phyloP scores from a whole-genome alignment of 2,329 filamentous ascomycete species.

The Cladorrhinum sp. region DNA sequence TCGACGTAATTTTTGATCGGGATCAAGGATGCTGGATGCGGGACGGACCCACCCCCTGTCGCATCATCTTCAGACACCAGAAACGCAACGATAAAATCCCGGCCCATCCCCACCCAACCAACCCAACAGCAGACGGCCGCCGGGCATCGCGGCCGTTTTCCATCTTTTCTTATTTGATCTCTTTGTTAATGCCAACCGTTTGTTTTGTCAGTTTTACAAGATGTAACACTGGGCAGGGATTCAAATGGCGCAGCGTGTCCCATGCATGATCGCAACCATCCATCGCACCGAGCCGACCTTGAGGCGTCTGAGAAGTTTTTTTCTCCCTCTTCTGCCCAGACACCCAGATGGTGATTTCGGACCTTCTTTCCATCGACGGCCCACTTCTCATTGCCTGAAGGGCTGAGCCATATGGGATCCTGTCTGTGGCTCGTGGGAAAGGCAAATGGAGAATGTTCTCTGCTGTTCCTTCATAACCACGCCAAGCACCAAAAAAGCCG shows the following conservation, averaged over 20 bases:
- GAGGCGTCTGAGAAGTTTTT: constrained; percentile 13
- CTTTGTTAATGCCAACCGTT: neutral
- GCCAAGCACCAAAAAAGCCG: neutral
- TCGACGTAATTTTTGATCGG: constrained; percentile 21
- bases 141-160: neutral
- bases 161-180: neutral
- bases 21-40: constrained; percentile 19
- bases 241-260: constrained; percentile 19
- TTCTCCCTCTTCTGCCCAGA: constrained; percentile 1
- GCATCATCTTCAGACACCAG: neutral
- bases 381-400: constrained; percentile 5
- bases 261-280: constrained; percentile 15
- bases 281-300: constrained; percentile 13
- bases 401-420: neutral
- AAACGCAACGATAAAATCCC: constrained; percentile 20
- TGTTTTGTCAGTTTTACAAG: neutral
- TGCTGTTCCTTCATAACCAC: neutral
- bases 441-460: neutral
- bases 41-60: constrained; percentile 13
- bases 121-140: neutral
- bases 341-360: constrained; percentile 13
- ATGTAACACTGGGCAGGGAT: constrained; percentile 5
- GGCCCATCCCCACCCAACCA: constrained; percentile 4
- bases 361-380: constrained; percentile 18
- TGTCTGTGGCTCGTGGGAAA: neutral